Evolutionary conservation across 1,284 basidiomycete genomes (phyloP), one percentile per base, ranked within the genome.

Genomic region (Phlebopus sp.): DNA sequence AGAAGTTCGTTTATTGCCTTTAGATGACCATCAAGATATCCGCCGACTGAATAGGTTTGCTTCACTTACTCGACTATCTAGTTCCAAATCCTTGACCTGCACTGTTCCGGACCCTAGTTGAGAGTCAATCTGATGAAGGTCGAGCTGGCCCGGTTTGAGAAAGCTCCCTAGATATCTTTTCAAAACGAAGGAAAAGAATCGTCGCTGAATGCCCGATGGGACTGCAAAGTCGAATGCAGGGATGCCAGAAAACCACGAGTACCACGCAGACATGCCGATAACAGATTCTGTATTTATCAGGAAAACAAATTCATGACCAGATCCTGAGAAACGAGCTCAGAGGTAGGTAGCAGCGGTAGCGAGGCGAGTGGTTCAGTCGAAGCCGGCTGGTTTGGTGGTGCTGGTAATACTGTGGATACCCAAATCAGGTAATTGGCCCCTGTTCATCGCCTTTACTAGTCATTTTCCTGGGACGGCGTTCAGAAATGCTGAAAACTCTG

Each of bases 51-150:
- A 50, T 46, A 37, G 47, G 47, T 38, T 38, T 42, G 47, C 38
- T 38, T 15, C 21, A 42, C 76, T 67, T 59, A 89, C 93, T 60
- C 83, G 73, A 39, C 78, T 75, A 63, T 94, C 82, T 36, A 97
- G 70, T 64, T 92, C 83, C 38, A 97, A 72, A 56, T 92, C 82
- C 53, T 86, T 85, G 25, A 97, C 78, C 68, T 94, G 90, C 13
- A 97, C 82, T 61, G 81, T 85, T 13, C 95, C 95, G 38, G 85
- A 88, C 7, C 90, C 87, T 57, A 97, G 87, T 66, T 96, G 92
- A 19, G 92, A 90, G 59, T 97, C 92, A 60, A 97, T 87, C 67
- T 93, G 84, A 49, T 86, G 80, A 42, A 82, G 75, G 68, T 97
- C 90, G 50, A 97, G 79, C 59, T 94, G 91, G 10, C 91, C 92